These are phyloP conservation scores for Thamnidium elegans DNA, from an alignment of 192 early-diverging fungal species.

Conservation along the genomic window DNA sequence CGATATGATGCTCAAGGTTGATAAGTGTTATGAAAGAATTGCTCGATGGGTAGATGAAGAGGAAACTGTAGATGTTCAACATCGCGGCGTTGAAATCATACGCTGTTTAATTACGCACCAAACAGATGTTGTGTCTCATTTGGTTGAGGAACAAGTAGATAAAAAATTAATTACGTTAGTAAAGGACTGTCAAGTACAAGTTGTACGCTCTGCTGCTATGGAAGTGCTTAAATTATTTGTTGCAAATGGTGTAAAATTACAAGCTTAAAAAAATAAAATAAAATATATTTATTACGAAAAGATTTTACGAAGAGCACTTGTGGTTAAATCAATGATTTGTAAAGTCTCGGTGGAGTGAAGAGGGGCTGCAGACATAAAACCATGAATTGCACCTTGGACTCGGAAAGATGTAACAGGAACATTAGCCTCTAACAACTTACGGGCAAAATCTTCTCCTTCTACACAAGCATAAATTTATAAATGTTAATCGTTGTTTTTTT, in stretches of 20 bases:
- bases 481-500: no score
- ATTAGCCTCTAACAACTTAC: slow-evolving; percentile 16
- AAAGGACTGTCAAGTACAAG: slow-evolving; percentile 43
- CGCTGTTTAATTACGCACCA: slow-evolving; percentile 58
- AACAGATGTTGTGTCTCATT: slow-evolving; percentile 42
- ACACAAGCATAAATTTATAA: no score
- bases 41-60: slow-evolving; percentile 50
- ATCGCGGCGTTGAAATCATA: slow-evolving; percentile 69
- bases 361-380: neutral
- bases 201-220: slow-evolving; percentile 51
- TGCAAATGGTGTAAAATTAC: slow-evolving; percentile 40
- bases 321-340: neutral
- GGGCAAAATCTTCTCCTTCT: slow-evolving; percentile 22
- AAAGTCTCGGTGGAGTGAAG: neutral
- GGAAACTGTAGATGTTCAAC: slow-evolving; percentile 60
- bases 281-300: neutral
- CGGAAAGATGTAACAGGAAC: slow-evolving; percentile 29
- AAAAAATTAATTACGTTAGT: slow-evolving; percentile 45
- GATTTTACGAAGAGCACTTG: neutral
- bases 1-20: slow-evolving; percentile 53
- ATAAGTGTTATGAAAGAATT: slow-evolving; percentile 53
- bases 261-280: neutral
- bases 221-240: slow-evolving; percentile 55
- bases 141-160: slow-evolving; percentile 48
- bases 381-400: slow-evolving; percentile 19